phyloP scores from a whole-genome alignment of 2,329 filamentous ascomycete genomes.

The Claviceps citrina region DNA sequence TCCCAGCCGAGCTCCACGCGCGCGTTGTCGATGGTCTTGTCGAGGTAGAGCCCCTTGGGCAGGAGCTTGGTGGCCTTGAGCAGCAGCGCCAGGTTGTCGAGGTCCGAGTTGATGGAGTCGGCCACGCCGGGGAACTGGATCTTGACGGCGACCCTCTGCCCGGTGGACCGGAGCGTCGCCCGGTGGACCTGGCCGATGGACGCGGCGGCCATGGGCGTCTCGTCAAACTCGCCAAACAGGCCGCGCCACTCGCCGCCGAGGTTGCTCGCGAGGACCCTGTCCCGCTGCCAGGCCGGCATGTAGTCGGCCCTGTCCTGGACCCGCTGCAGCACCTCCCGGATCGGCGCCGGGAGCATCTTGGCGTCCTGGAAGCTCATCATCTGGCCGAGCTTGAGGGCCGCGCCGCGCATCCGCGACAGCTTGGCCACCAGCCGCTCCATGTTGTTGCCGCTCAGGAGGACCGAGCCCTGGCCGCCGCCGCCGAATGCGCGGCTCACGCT shows the following conservation, averaged over 20 bases:
- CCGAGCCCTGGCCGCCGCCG: constrained; percentile 50
- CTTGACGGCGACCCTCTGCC: constrained; percentile 75
- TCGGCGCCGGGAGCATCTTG: constrained; percentile 77
- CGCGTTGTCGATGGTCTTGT: constrained; percentile 95
- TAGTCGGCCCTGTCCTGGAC: constrained; percentile 96
- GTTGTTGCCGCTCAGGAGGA: constrained; percentile 77
- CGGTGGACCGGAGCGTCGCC: constrained; percentile 61
- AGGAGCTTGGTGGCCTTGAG: constrained; percentile 80
- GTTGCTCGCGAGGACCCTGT: constrained; percentile 65
- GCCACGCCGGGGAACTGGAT: constrained; percentile 95
- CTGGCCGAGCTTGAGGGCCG: constrained; percentile 91
- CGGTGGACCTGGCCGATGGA: constrained; percentile 95
- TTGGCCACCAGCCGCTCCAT: constrained; percentile 88
- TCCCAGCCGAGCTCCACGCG: constrained; percentile 88
- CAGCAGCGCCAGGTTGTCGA: constrained; percentile 83
- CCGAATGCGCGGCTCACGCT: constrained; percentile 67
- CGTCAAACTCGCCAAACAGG: constrained; percentile 71
- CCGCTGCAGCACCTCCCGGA: constrained; percentile 79
- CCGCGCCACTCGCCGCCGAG: constrained; percentile 74
- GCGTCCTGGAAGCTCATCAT: constrained; percentile 98
- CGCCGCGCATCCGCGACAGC: constrained; percentile 88
- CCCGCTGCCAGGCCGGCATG: constrained; percentile 87
- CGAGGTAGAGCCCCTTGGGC: constrained; percentile 80
- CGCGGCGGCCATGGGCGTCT: constrained; percentile 82
- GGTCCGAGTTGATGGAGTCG: constrained; percentile 87